Percentiles rank a stretch among this genome's conserved stretches.
Evolutionary conservation across 108 stramenopile genomes (phyloP).

Genomic region (Bacterosira constricta): DNA sequence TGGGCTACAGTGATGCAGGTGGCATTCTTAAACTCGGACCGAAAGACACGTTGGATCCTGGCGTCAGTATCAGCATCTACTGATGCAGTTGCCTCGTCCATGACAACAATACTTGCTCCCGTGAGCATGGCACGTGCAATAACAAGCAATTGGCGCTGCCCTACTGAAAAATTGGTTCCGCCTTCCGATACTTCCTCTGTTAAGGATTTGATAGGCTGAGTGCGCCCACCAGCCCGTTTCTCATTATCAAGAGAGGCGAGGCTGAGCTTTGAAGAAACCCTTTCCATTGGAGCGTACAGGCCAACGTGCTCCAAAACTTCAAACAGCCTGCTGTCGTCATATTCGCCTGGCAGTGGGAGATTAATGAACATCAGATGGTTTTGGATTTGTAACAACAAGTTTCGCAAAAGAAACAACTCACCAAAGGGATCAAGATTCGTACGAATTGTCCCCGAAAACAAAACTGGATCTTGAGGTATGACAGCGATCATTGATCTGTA

Average conservation of each 20-base stretch:
- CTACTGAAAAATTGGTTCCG: constrained; percentile 91
- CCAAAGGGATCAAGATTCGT: constrained; percentile 94
- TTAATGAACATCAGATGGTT: too few relatives aligned
- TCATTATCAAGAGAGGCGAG: constrained; percentile 36
- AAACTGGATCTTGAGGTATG: constrained; percentile 96
- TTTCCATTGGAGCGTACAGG: constrained; percentile 33
- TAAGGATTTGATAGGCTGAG: constrained; percentile 64
- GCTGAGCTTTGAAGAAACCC: constrained; percentile 38
- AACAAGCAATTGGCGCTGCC: constrained; percentile 95
- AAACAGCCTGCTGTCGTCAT: constrained; percentile 56
- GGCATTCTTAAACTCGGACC: constrained; percentile 65
- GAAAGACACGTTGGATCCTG: constrained; percentile 84
- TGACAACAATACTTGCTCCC: constrained; percentile 75
- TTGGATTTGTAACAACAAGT: too few relatives aligned
- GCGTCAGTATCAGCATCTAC: constrained; percentile 94
- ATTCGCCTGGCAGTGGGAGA: too few relatives aligned
- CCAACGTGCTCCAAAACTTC: constrained; percentile 79
- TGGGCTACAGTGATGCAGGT: constrained; percentile 94
- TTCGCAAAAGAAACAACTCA: too few relatives aligned
- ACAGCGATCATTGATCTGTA: constrained; percentile 85
- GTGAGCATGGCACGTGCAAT: constrained; percentile 93
- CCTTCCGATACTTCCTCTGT: constrained; percentile 79
- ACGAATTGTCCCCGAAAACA: constrained; percentile 91
- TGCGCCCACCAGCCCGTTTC: constrained; percentile 19
- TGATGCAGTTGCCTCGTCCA: constrained; percentile 89